A percentile compares a stretch with the other conserved stretches of the same genome.
phyloP scores from a whole-genome alignment of 2,329 filamentous ascomycete species.

The Exophiala alcalophila region DNA sequence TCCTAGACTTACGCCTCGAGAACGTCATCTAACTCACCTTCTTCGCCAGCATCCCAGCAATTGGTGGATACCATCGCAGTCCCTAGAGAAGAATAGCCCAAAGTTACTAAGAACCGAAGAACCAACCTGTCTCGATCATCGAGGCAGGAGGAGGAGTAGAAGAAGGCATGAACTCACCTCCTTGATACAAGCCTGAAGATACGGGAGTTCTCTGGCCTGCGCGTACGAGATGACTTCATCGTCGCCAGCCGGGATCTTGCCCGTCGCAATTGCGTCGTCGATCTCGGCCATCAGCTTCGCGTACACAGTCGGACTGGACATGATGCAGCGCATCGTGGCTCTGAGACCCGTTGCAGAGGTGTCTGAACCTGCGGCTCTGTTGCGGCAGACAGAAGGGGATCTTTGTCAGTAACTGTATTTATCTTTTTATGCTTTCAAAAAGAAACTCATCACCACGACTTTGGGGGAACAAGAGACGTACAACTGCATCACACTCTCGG shows the following conservation, averaged over 20 bases:
- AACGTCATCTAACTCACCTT: conserved; percentile 17
- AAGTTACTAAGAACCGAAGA: too few relatives aligned
- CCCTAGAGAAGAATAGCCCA: conserved; percentile 27
- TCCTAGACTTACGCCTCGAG: too few relatives aligned
- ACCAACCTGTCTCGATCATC: too few relatives aligned
- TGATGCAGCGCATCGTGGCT: conserved; percentile 20
- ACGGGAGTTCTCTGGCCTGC: conserved; percentile 42
- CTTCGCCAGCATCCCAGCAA: conserved; percentile 38
- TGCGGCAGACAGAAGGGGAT: too few relatives aligned
- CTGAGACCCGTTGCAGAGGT: conserved; percentile 24
- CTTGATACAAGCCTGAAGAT: conserved; percentile 51
- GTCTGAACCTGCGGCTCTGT: conserved; percentile 22
- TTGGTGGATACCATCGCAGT: conserved; percentile 47
- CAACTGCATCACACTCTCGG: conserved; percentile 20
- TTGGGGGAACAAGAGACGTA: conserved; percentile 3
- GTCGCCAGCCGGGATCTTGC: conserved; percentile 9
- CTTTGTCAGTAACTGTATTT: neutral
- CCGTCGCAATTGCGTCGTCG: conserved; percentile 5
- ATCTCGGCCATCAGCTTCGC: conserved; percentile 20
- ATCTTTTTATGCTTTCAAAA: too few relatives aligned
- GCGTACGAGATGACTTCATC: conserved; percentile 21
- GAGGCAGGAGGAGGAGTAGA: too few relatives aligned
- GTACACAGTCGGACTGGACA: conserved; percentile 18
- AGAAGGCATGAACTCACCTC: too few relatives aligned
- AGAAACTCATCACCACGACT: too few relatives aligned